These are phyloP conservation scores for Cyberlindnera misumaiensis DNA, from an alignment of 805 yeast genomes.

Conservation along the genomic window DNA sequence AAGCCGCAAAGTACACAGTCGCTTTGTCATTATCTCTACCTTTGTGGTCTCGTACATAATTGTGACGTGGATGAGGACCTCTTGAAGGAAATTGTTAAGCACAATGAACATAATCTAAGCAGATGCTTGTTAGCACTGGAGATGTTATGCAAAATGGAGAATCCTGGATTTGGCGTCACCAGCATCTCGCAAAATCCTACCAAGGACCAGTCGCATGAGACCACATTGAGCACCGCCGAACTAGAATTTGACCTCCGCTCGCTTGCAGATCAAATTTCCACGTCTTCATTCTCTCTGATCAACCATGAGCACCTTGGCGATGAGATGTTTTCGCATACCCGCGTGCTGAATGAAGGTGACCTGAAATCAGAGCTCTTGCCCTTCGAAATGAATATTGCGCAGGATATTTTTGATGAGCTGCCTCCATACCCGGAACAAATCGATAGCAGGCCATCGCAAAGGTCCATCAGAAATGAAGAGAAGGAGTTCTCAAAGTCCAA, in stretches of 20 bases:
- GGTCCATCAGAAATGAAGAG: constrained; percentile 8
- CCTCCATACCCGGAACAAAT: constrained; percentile 4
- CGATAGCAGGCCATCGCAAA: neutral
- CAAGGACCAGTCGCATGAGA: too few species aligned
- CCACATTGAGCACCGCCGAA: too few species aligned
- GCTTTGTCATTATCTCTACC: constrained; percentile 33
- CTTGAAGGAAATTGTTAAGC: constrained; percentile 24
- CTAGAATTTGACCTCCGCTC: constrained; percentile 5
- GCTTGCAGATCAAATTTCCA: constrained; percentile 9
- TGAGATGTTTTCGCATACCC: constrained; percentile 33
- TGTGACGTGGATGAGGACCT: constrained; percentile 27
- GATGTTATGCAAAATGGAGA: constrained; percentile 25
- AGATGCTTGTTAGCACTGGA: constrained; percentile 41
- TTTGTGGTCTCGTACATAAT: constrained; percentile 32
- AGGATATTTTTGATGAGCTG: constrained; percentile 4
- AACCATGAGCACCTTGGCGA: constrained; percentile 8
- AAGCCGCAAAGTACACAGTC: constrained; percentile 12
- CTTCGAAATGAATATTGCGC: constrained; percentile 33
- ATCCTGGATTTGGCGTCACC: neutral
- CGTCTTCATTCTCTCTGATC: constrained; percentile 9
- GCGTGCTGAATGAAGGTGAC: constrained; percentile 28
- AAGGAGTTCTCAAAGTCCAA: constrained; percentile 11
- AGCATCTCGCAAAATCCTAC: neutral
- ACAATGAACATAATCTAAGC: constrained; percentile 36
- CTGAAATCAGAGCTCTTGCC: constrained; percentile 27